Evolutionary conservation across 192 early-diverging fungal genomes (phyloP).

Genomic region (Coemansia reversa): DNA sequence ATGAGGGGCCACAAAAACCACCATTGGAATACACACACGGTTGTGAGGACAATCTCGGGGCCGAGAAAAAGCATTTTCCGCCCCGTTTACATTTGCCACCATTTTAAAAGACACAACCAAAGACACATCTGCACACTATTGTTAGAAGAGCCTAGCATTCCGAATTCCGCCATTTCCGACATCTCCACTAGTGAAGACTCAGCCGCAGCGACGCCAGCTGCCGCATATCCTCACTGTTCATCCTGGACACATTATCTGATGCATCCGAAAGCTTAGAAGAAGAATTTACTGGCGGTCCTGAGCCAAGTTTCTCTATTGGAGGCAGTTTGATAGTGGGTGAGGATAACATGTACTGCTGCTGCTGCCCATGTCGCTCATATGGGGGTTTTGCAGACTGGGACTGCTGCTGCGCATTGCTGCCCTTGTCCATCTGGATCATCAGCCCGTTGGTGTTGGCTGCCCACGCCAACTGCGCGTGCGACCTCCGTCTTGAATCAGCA

Average conservation of each 20-base stretch:
- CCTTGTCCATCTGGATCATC: constrained; percentile 7
- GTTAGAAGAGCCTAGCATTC: too few species aligned
- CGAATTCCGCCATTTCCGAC: too few species aligned
- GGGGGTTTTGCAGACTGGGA: constrained; percentile 1
- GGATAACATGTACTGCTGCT: constrained; percentile 4
- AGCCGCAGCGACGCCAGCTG: constrained; percentile 43
- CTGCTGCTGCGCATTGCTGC: background rate
- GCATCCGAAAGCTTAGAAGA: background rate
- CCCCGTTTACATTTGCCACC: too few species aligned
- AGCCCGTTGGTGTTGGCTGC: constrained; percentile 6
- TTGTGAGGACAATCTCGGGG: too few species aligned
- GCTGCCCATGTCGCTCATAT: constrained; percentile 8
- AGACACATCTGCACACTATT: too few species aligned
- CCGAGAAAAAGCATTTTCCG: too few species aligned
- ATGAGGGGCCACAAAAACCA: too few species aligned
- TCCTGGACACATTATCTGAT: constrained; percentile 11
- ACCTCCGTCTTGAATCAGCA: constrained; percentile 3
- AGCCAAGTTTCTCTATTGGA: constrained; percentile 29
- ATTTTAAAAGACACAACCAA: too few species aligned
- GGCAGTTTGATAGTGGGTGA: constrained; percentile 24
- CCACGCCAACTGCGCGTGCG: constrained; percentile 12
- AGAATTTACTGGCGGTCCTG: background rate
- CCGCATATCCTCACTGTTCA: constrained; percentile 52
- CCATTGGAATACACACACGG: too few species aligned
- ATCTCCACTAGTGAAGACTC: constrained; percentile 32